Evolutionary conservation across 2,329 filamentous ascomycete genomes (phyloP), one percentile per base, ranked within the genome.

Genomic region (Akanthomyces muscarius): DNA sequence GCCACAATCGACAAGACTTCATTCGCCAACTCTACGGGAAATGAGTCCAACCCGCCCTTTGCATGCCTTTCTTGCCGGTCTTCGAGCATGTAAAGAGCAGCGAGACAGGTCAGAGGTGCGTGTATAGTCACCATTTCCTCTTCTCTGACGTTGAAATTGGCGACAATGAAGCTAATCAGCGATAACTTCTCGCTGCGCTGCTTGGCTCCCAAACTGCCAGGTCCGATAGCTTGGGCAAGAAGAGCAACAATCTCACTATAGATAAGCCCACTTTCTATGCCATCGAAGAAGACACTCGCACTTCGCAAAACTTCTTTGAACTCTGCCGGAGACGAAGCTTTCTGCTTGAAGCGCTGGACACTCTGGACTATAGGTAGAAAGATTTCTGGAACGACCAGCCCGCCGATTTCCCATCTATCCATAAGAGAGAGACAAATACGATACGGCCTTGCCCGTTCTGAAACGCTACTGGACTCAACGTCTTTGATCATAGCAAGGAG

Each of bases 391-490:
- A 98, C 89, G 53, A 99, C 87, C 21, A 94, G 81, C 1, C 92
- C 92, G 36, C 95, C 95, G 67, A 99, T 94, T 73, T 99, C 95
- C 93, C 92, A 98, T 64, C 93, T 88, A 76, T 99, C 95, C 95
- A 99, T 98, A 59, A 99, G 80, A 18, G 96, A 97, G 2, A 98
- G 83, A 70, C 92, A 96, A 66, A 98, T 91, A 63, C 93, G 88
- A 72, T 96, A 97, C 0, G 95, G 94, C 45, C 88, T 87, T 23
- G 92, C 91, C 72, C 88, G 84, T 70, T 96, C 91, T 21, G 81
- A 77, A 16, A 69, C 68, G 51, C 66, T 73, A 45, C 68, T 70
- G 8, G 69, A 68, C n/a, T 66, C 65, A 21, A 66, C 69, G 7
- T 67, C 70, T 53, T 84, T 82, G 65, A 98, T 89, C 87, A 96